These are phyloP conservation scores for Heterobasidion parviporum DNA, from an alignment of 1,284 basidiomycete genomes.

Conservation along the genomic window DNA sequence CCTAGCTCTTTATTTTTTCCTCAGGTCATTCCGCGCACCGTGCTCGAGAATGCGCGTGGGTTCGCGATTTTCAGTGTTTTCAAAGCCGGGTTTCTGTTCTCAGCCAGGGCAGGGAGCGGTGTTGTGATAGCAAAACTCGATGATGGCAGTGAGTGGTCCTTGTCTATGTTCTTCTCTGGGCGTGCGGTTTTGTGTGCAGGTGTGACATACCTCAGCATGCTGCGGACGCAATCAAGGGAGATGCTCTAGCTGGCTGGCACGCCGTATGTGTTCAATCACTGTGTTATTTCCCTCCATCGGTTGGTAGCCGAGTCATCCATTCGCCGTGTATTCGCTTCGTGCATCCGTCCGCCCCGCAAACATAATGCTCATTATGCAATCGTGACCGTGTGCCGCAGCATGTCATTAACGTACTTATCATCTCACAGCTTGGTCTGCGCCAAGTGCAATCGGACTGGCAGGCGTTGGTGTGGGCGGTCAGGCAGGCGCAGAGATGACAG, in stretches of 20 bases:
- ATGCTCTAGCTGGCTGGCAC: no score
- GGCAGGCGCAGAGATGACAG: constrained; percentile 84
- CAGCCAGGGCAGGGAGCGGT: constrained; percentile 80
- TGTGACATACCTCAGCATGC: not conserved
- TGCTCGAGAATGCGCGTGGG: constrained; percentile 72
- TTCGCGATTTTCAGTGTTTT: constrained; percentile 80
- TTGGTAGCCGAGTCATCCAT: not conserved
- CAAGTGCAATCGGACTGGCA: constrained; percentile 92
- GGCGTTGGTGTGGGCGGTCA: constrained; percentile 88
- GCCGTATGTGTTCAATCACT: no score
- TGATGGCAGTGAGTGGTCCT: constrained; percentile 67
- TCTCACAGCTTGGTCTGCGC: constrained; percentile 79
- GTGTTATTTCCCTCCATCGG: not conserved
- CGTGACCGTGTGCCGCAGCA: not conserved
- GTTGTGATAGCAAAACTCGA: constrained; percentile 84
- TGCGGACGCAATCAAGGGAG: not conserved
- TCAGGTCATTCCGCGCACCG: constrained; percentile 55
- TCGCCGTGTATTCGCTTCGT: not conserved
- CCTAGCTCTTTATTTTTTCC: not conserved
- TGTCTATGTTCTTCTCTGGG: not conserved
- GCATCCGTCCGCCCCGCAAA: not conserved
- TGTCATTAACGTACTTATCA: not conserved
- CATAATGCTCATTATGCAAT: not conserved
- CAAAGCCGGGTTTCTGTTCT: constrained; percentile 74
- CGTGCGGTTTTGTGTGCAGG: not conserved